Percentiles rank a stretch among this genome's conserved stretches.
These are phyloP conservation scores for Alloascoidea africana DNA, from an alignment of 805 yeast species.

Conservation along the genomic window DNA sequence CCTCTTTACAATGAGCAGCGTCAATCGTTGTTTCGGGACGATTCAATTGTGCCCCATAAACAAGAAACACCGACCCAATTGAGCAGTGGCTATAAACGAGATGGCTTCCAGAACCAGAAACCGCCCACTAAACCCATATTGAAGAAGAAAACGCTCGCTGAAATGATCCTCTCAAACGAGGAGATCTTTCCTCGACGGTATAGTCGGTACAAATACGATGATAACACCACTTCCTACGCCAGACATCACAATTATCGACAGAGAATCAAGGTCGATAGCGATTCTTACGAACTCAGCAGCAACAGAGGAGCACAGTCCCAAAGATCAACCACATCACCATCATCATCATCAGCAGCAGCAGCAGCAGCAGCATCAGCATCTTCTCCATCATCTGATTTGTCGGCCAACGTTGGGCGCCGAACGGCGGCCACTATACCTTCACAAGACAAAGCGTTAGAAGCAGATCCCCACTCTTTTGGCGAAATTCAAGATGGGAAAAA, in stretches of 20 bases:
- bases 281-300: neutral
- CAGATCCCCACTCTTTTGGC: too few species aligned
- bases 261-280: constrained; percentile 1
- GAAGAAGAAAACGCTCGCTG: constrained; percentile 76
- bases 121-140: constrained; percentile 58
- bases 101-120: too few species aligned
- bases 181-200: constrained; percentile 2
- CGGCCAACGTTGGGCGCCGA: too few species aligned
- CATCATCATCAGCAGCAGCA: too few species aligned
- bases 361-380: too few species aligned
- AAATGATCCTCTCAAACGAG: constrained; percentile 53
- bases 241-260: constrained; percentile 24
- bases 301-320: too few species aligned
- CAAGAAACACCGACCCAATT: constrained; percentile 10
- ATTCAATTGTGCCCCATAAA: constrained; percentile 10
- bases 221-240: constrained; percentile 10
- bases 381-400: too few species aligned
- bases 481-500: too few species aligned
- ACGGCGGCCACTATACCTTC: too few species aligned
- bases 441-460: too few species aligned
- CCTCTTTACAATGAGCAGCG: constrained; percentile 46
- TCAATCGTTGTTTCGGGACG: constrained; percentile 12
- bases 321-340: too few species aligned
- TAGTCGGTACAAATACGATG: neutral
- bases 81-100: too few species aligned